Percentiles rank a stretch among this genome's conserved stretches.
These are phyloP conservation scores for Phytophthora syringae DNA, from an alignment of 352 stramenopile genomes.

Conservation along the genomic window DNA sequence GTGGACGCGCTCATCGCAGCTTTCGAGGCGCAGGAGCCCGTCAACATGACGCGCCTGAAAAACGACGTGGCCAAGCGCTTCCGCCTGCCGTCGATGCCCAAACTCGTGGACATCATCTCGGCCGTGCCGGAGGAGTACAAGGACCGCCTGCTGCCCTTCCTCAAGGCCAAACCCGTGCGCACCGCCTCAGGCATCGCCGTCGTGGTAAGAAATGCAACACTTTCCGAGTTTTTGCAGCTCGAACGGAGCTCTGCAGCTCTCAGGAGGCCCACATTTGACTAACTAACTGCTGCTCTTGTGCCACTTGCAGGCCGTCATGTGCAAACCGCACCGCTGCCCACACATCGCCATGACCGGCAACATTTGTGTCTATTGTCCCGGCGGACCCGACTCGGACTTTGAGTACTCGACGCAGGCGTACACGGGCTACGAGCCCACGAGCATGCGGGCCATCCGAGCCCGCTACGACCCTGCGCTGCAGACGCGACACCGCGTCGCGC, in stretches of 20 bases:
- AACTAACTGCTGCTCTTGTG: not conserved
- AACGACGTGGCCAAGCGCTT: constrained; percentile 91
- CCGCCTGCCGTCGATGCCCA: constrained; percentile 92
- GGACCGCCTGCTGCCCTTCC: constrained; percentile 90
- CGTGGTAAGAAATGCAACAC: constrained; percentile 60
- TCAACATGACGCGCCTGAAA: constrained; percentile 96
- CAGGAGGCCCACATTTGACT: too few relatives aligned
- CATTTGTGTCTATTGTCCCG: constrained; percentile 97
- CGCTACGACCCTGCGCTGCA: constrained; percentile 96
- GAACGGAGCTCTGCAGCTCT: too few relatives aligned
- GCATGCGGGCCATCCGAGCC: constrained; percentile 96
- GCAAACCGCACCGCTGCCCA: constrained; percentile 97
- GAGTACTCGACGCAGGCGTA: constrained; percentile 97
- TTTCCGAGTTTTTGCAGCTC: constrained; percentile 6
- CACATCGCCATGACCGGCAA: constrained; percentile 98
- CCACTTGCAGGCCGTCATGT: constrained; percentile 92
- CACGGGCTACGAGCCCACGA: constrained; percentile 97
- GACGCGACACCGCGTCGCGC: constrained; percentile 92
- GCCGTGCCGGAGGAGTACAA: constrained; percentile 94
- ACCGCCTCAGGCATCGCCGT: constrained; percentile 96
- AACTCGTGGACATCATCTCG: constrained; percentile 96
- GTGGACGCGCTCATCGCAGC: constrained; percentile 92
- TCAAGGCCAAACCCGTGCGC: constrained; percentile 96
- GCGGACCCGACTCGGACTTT: constrained; percentile 97
- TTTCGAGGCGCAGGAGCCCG: constrained; percentile 88